Evolutionary conservation across 352 stramenopile species (phyloP).

Genomic region (Blastocystis sp.): DNA sequence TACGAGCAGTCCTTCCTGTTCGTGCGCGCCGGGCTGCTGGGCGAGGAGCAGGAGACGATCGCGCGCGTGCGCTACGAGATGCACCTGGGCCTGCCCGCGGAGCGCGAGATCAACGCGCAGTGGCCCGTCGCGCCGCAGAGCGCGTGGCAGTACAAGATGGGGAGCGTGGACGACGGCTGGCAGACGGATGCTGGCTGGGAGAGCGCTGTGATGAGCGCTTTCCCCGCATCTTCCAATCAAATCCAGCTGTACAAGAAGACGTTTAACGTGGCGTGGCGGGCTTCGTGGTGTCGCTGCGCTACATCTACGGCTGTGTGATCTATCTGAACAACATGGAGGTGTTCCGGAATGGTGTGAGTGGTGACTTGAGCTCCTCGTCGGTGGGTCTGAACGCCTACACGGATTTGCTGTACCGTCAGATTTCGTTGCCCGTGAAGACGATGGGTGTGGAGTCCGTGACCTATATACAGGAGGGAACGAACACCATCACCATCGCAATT

Average conservation of each 20-base stretch:
- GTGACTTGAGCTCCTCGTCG: background rate
- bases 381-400: background rate
- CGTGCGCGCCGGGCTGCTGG: background rate
- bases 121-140: background rate
- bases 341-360: slow-evolving; percentile 34
- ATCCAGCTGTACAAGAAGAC: background rate
- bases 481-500: slow-evolving; percentile 19
- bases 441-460: background rate
- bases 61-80: background rate
- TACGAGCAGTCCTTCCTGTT: background rate
- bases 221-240: background rate
- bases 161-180: background rate
- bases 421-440: background rate
- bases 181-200: background rate
- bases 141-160: background rate
- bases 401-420: background rate
- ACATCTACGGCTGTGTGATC: slow-evolving; percentile 9
- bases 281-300: slow-evolving; percentile 46
- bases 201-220: background rate
- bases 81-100: background rate
- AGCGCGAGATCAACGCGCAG: background rate
- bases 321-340: slow-evolving; percentile 34
- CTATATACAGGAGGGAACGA: slow-evolving; percentile 24
- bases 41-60: background rate
- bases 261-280: background rate